Conservation (phyloP, 768 basidiomycete species). For the Lactifluus volemus region DNA sequence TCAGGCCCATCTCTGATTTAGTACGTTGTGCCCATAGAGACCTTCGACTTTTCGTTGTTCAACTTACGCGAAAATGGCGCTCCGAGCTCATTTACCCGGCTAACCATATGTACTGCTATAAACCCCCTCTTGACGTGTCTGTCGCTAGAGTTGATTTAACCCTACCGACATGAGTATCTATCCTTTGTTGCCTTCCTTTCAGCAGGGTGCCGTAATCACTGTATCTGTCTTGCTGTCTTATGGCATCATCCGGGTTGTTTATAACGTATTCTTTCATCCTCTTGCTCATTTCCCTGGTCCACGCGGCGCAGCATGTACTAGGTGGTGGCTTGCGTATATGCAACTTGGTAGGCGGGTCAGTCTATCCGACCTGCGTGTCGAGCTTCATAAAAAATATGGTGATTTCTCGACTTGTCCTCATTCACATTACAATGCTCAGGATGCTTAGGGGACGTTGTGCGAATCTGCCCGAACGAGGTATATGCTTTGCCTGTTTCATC, state of each 20-base stretch:
- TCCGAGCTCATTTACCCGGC: too few relatives aligned
- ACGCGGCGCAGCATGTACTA: conserved; percentile 12
- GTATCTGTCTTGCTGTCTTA: neutral
- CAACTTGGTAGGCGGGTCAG: conserved; percentile 2
- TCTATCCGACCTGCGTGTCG: conserved; percentile 1
- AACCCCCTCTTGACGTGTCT: neutral
- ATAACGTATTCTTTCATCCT: conserved; percentile 10
- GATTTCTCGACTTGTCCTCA: too few relatives aligned
- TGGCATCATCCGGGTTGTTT: neutral
- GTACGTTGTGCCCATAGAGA: too few relatives aligned
- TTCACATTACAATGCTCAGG: neutral
- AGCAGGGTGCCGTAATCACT: neutral
- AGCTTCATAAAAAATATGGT: conserved; percentile 13
- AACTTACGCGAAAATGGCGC: too few relatives aligned
- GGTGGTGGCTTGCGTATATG: conserved; percentile 12
- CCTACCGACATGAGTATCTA: neutral
- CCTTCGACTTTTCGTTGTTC: too few relatives aligned
- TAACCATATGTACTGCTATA: neutral
- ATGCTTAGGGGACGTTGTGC: conserved; percentile 5
- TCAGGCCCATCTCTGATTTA: too few relatives aligned
- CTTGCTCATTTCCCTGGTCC: conserved; percentile 13
- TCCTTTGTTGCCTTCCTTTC: neutral
- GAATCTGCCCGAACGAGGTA: conserved; percentile 14
- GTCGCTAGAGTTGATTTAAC: neutral
- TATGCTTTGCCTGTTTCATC: neutral